A percentile compares a stretch with the other conserved stretches of the same genome.
Evolutionary conservation across 371 early-diverging fungal genomes (phyloP).

Genomic region (Mortierella sp.): DNA sequence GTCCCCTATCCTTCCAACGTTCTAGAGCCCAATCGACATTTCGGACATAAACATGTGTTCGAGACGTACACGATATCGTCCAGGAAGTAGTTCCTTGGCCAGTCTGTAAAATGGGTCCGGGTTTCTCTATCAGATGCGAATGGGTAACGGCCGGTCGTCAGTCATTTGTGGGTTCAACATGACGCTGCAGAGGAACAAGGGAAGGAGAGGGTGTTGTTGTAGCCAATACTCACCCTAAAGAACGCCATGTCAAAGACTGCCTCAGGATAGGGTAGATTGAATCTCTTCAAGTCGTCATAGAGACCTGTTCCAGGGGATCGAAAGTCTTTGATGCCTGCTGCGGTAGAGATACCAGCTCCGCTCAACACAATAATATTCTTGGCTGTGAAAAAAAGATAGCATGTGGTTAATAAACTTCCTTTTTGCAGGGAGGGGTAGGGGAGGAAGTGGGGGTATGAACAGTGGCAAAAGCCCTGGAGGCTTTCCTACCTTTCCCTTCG

Average conservation of each 20-base stretch:
- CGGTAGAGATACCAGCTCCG: conserved; percentile 96
- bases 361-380: conserved; percentile 91
- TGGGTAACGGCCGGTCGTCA: too few species aligned
- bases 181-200: too few species aligned
- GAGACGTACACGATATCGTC: conserved; percentile 64
- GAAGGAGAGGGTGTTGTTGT: not conserved
- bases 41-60: too few species aligned
- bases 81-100: conserved; percentile 94
- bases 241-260: conserved; percentile 95
- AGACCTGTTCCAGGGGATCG: conserved; percentile 92
- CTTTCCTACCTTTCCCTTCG: conserved; percentile 64
- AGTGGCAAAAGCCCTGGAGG: too few species aligned
- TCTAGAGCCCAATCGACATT: too few species aligned
- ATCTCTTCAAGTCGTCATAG: conserved; percentile 89
- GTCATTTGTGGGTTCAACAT: too few species aligned
- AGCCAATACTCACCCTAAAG: conserved; percentile 68
- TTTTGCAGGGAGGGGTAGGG: not conserved
- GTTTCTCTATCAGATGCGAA: too few species aligned
- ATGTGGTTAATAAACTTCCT: not conserved
- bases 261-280: conserved; percentile 90
- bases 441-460: not conserved
- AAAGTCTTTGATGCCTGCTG: conserved; percentile 94
- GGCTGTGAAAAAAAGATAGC: conserved; percentile 44
- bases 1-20: too few species aligned
- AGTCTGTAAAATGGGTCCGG: conserved; percentile 92